Base-by-base conservation (phyloP, 208 protist genomes). In the Leishmania turanica region DNA sequence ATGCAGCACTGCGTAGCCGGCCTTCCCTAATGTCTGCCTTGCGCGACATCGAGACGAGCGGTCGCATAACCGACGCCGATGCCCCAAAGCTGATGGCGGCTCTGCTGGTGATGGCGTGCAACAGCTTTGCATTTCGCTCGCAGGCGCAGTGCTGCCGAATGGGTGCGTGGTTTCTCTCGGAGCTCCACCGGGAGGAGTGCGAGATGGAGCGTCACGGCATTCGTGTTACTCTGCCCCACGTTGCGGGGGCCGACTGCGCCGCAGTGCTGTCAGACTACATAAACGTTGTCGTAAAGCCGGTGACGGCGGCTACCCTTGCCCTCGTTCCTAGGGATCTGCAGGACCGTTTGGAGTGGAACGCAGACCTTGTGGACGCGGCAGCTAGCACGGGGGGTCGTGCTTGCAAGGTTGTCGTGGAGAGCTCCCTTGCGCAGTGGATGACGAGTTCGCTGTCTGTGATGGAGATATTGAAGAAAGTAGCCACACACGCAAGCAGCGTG, bases 401-500 rank as follows among this genome's bases (percentile, higher is more conserved):
- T 45, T 17, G 15, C 42, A 62, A 40, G 27, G 53, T 27, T 62
- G 47, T 83, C 37, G 40, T 83, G 15, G 75, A 82, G 64, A 75
- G 5, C 31, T 64, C 76, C 47, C 76, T 49, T 31, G 47, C 69
- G n/a, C 56, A 73, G 71, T 78, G 73, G 83, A 77, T 60, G 37
- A 65, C 80, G 75, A 89, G 78, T 62, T 94, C 87, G 51, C 66
- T 87, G 2, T 76, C 78, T n/a, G 90, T 95, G 40, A 88, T 95
- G 72, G 91, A 95, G 40, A 92, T 96, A 71, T 84, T 96, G 47
- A 90, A 91, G 62, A 93, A 90, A 74, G 77, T 90, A 27, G 89
- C 92, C 8, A 91, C 88, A 47, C 92, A 96, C 80, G 92, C 94
- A 13, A 92, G 86, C 62, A 95, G 91, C 75, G 85, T 97, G 11